Percentiles rank a stretch among this genome's conserved stretches.
phyloP scores from a whole-genome alignment of 177 flowering plant genomes.

The Vitis hybrid region DNA sequence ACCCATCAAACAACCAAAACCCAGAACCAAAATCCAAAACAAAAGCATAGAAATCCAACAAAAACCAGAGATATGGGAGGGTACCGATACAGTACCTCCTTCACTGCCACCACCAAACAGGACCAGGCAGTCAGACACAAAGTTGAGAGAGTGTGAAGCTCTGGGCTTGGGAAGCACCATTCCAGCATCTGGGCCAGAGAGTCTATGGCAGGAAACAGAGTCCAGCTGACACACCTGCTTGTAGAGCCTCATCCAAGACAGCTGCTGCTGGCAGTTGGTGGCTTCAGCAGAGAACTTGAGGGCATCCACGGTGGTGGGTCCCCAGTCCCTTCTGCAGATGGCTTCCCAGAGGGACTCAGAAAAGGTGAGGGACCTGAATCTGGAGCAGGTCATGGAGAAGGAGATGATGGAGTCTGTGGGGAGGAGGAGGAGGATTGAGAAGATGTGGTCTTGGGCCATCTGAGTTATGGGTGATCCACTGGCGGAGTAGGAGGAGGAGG shows the following conservation, averaged over 20 bases:
- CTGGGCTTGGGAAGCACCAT: conserved; percentile 52
- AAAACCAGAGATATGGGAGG: background rate
- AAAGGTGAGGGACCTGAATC: conserved; percentile 44
- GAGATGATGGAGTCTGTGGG: conserved; percentile 73
- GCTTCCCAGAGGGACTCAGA: conserved; percentile 79
- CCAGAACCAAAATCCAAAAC: background rate
- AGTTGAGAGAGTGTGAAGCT: conserved; percentile 90
- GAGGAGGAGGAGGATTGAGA: conserved; percentile 63
- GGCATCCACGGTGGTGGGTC: conserved; percentile 44
- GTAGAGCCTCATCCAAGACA: conserved; percentile 70
- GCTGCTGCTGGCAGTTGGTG: conserved; percentile 5
- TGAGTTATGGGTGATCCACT: conserved; percentile 37
- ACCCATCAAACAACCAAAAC: no score
- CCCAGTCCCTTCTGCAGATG: conserved; percentile 78
- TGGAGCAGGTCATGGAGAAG: conserved; percentile 71
- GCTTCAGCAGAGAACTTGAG: conserved; percentile 30
- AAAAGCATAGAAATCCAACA: background rate
- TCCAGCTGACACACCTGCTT: conserved; percentile 50
- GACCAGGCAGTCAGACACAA: conserved; percentile 71
- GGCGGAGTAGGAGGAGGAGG: background rate
- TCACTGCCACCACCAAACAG: conserved; percentile 95
- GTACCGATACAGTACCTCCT: conserved; percentile 52
- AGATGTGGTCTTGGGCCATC: conserved; percentile 64
- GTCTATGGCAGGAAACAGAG: conserved; percentile 47
- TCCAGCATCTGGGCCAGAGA: conserved; percentile 32